Base-by-base conservation (phyloP, 306 rosid species). In the Macrotyloma uniflorum region DNA sequence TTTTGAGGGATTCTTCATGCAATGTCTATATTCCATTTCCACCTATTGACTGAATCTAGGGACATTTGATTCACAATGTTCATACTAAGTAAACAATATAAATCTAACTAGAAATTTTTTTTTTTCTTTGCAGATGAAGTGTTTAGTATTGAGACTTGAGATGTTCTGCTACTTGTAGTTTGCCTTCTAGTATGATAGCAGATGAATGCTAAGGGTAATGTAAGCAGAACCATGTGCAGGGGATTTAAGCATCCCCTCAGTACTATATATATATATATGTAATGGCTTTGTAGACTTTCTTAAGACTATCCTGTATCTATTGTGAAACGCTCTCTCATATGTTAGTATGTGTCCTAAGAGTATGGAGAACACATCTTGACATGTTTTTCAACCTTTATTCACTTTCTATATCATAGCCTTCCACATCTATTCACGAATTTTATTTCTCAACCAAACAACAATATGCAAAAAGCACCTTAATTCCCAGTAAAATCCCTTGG, bases 41-140 rank as follows among this genome's bases (percentile, higher is more conserved):
- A 57, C 12, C 18, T 74, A 58, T 36, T 55, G 30, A 42, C 32
- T n/a, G 47, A 59, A 28, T 28, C 18, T 32, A 50, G 22, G 15
- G 40, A 49, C 36, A 50, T 47, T 1, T 76, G 50, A 59, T 15
- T 70, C 32, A 47, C 24, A 2, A 22, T 18, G 4, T 38, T 50
- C 6, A n/a, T 36, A 9, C 22, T 0, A 19, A 63, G 43, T 19
- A 28, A 61, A 28, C 45, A 42, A 61, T 32, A 2, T 0, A n/a
- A 20, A 61, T 18, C 64, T 83, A 67, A 66, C 76, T n/a, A 72
- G 14, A 43, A 51, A 0, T 54, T 9, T 16, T 6, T 26, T 35
- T 69, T 1, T 64, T 42, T 18, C 50, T 49, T 3, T 78, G 88
- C 88, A 85, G 88, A 57, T 82, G 79, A 85, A 57, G 75, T 55